phyloP scores from a whole-genome alignment of 495 filamentous ascomycete species.

The Penicillium desertorum region DNA sequence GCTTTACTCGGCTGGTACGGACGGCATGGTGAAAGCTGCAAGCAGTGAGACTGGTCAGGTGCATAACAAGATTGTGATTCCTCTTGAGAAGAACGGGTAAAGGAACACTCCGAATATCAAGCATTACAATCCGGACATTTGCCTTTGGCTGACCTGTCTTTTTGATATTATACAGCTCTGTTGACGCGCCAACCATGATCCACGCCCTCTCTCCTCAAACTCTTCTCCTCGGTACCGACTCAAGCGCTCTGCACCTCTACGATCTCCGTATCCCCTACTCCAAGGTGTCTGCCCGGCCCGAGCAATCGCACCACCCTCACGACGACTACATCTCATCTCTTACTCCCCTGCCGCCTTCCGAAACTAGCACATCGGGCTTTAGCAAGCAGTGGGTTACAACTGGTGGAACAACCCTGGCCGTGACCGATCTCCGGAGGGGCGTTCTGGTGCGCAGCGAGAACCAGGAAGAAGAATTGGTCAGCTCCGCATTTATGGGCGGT shows the following conservation, averaged over 20 bases:
- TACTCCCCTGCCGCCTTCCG: conserved; percentile 74
- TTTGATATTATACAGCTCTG: conserved; percentile 24
- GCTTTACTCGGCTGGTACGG: conserved; percentile 86
- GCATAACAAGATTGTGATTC: conserved; percentile 64
- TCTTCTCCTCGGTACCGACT: conserved; percentile 86
- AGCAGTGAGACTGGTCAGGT: conserved; percentile 77
- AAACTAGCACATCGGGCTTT: conserved; percentile 76
- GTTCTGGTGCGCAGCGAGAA: conserved; percentile 85
- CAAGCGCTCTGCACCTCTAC: conserved; percentile 82
- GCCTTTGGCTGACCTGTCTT: conserved; percentile 7
- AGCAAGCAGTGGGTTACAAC: conserved; percentile 92
- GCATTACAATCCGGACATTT: conserved; percentile 15
- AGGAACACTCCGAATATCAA: conserved; percentile 16
- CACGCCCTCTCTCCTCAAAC: conserved; percentile 83
- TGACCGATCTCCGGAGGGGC: conserved; percentile 81
- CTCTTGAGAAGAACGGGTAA: conserved; percentile 42
- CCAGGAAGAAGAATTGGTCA: conserved; percentile 88
- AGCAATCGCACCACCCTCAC: conserved; percentile 80
- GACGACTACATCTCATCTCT: conserved; percentile 91
- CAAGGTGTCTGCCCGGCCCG: conserved; percentile 56
- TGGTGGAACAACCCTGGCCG: conserved; percentile 82
- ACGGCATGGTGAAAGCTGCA: conserved; percentile 86
- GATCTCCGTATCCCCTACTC: conserved; percentile 74
- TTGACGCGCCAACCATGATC: conserved; percentile 73
- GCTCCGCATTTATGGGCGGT: conserved; percentile 68